Evolutionary conservation across 2,329 filamentous ascomycete genomes (phyloP).

Genomic region (Samsoniella hepiali): DNA sequence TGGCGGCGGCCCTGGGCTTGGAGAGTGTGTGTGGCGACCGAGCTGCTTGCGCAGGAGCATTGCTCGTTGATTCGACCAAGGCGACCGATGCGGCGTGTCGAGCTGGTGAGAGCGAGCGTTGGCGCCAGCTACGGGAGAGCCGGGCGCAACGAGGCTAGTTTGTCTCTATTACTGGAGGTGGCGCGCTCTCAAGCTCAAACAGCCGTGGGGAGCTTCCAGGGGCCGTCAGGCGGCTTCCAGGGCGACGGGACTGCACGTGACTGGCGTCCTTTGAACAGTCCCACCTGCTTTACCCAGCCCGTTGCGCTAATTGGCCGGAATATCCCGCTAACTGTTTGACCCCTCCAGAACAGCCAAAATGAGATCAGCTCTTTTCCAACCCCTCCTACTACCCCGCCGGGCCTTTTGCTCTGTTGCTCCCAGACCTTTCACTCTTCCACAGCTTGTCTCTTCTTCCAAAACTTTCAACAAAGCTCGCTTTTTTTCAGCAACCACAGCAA

Average conservation of each 20-base stretch:
- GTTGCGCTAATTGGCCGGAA: conserved; percentile 22
- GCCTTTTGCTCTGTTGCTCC: conserved; percentile 38
- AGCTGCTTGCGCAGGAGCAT: not conserved
- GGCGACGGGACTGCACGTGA: conserved; percentile 30
- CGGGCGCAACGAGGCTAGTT: conserved; percentile 1
- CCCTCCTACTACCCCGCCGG: conserved; percentile 45
- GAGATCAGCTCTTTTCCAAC: conserved; percentile 44
- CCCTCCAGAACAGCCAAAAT: conserved; percentile 43
- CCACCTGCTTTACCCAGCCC: conserved; percentile 17
- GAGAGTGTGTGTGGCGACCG: not conserved
- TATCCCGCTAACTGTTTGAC: conserved; percentile 38
- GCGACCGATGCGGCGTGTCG: not conserved
- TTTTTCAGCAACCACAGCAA: conserved; percentile 64
- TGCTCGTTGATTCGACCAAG: not conserved
- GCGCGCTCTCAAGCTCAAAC: not conserved
- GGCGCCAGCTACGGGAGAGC: conserved; percentile 3
- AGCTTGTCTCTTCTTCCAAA: conserved; percentile 41
- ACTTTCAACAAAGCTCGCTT: conserved; percentile 40
- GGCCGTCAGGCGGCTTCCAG: not conserved
- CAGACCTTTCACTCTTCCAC: conserved; percentile 40
- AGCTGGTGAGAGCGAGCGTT: not conserved
- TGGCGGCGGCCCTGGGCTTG: not conserved
- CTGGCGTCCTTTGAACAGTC: conserved; percentile 17
- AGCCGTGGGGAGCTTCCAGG: conserved; percentile 7
- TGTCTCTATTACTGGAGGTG: conserved; percentile 1